Percentiles rank a stretch among this genome's conserved stretches.
These are phyloP conservation scores for Nakazawaea anatomiae DNA, from an alignment of 805 yeast genomes.

Conservation along the genomic window DNA sequence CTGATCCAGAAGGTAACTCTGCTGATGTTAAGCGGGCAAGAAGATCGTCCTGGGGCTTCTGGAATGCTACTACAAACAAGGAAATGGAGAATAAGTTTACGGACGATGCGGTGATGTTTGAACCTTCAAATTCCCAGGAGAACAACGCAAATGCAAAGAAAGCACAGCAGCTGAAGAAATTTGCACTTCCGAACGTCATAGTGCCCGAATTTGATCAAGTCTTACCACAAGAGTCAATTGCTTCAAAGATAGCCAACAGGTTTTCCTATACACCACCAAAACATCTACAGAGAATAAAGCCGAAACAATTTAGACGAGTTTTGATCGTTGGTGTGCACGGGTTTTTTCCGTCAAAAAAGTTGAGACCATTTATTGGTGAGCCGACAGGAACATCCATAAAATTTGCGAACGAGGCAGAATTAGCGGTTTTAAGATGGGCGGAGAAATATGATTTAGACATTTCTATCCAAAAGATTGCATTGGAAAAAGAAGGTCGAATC, in stretches of 20 bases:
- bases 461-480: constrained; percentile 81
- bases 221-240: constrained; percentile 18
- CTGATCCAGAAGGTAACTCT: constrained; percentile 1
- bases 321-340: constrained; percentile 94
- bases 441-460: constrained; percentile 34
- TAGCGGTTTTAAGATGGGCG: constrained; percentile 66
- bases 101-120: constrained; percentile 19
- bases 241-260: not conserved
- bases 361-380: constrained; percentile 84
- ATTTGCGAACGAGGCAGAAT: constrained; percentile 88
- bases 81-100: not conserved
- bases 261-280: constrained; percentile 3
- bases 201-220: constrained; percentile 23
- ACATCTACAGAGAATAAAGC: constrained; percentile 11
- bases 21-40: constrained; percentile 3
- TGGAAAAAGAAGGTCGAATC: constrained; percentile 90
- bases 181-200: constrained; percentile 16
- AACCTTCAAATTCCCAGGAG: constrained; percentile 13
- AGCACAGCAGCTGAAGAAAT: not conserved
- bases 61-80: not conserved
- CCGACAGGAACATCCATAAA: constrained; percentile 94
- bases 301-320: constrained; percentile 42
- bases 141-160: constrained; percentile 12
- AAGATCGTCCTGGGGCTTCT: constrained; percentile 10
- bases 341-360: constrained; percentile 82